phyloP scores from a whole-genome alignment of 225 moss, liverwort and hornwort species.

The Marchantia paleacea region DNA sequence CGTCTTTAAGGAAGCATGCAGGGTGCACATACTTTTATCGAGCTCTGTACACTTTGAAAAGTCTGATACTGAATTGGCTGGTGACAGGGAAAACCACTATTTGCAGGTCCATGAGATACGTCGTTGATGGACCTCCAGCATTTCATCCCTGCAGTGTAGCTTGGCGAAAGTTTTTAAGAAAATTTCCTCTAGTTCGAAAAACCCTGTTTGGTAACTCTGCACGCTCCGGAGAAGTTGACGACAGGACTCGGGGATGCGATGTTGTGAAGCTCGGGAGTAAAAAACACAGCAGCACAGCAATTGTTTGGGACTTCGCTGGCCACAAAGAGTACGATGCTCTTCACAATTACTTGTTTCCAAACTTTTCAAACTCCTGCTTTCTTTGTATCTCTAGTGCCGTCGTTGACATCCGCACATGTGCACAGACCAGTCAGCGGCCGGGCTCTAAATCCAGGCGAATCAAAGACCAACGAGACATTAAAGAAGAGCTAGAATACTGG shows the following conservation, averaged over 20 bases:
- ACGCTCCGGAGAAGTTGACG: background rate
- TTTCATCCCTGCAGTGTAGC: background rate
- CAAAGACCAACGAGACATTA: background rate
- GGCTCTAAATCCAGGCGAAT: background rate
- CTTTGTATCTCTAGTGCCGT: background rate
- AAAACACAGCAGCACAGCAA: background rate
- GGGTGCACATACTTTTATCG: background rate
- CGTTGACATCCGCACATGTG: background rate
- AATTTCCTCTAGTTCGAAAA: background rate
- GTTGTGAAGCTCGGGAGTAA: background rate
- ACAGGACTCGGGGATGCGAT: background rate
- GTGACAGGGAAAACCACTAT: slow-evolving; percentile 2
- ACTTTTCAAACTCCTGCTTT: slow-evolving; percentile 2
- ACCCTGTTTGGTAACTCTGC: background rate
- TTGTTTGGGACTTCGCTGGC: slow-evolving; percentile 8
- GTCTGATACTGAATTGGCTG: background rate
- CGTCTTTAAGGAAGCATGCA: background rate
- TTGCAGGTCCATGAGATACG: background rate
- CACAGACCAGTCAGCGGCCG: background rate
- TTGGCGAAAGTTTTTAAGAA: background rate
- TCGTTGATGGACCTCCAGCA: background rate
- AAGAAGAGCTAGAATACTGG: slow-evolving; percentile 57
- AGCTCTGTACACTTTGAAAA: no score
- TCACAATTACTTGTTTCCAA: background rate
- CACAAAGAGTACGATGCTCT: background rate